Conservation (phyloP, 306 rosid genomes). For the Cucumis hystrix region DNA sequence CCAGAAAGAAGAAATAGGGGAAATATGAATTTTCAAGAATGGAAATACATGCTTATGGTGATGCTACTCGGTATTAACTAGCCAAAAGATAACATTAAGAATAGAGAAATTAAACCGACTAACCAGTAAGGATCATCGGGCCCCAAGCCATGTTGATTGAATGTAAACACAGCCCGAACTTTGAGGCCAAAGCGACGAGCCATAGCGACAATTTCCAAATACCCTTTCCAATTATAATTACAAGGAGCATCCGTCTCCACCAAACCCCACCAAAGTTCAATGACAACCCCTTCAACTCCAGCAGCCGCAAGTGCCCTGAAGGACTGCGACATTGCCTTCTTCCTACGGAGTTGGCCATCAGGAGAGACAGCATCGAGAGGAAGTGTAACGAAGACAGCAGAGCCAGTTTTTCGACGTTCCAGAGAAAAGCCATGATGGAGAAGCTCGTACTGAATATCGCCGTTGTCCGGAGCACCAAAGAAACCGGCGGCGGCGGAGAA, state of each 20-base stretch:
- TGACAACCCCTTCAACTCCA: conserved; percentile 77
- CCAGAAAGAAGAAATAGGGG: neutral
- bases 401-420: conserved; percentile 37
- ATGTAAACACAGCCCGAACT: conserved; percentile 71
- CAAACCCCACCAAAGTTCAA: conserved; percentile 92
- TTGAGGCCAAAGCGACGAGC: conserved; percentile 53
- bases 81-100: neutral
- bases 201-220: conserved; percentile 39
- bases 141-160: conserved; percentile 47
- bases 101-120: neutral
- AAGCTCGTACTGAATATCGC: conserved; percentile 42
- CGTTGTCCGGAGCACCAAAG: conserved; percentile 43
- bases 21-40: neutral
- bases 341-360: conserved; percentile 25
- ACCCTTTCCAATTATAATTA: conserved; percentile 69
- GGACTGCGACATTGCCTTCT: conserved; percentile 33
- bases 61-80: neutral
- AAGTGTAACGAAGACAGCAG: conserved; percentile 58
- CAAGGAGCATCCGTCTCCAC: conserved; percentile 66
- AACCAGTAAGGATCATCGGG: conserved; percentile 56
- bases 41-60: neutral
- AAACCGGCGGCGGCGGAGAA: conserved; percentile 48
- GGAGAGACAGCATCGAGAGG: conserved; percentile 36
- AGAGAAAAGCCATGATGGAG: conserved; percentile 43
- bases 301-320: conserved; percentile 47